Evolutionary conservation across 768 basidiomycete species (phyloP).

Genomic region (Suillus hirtellus): DNA sequence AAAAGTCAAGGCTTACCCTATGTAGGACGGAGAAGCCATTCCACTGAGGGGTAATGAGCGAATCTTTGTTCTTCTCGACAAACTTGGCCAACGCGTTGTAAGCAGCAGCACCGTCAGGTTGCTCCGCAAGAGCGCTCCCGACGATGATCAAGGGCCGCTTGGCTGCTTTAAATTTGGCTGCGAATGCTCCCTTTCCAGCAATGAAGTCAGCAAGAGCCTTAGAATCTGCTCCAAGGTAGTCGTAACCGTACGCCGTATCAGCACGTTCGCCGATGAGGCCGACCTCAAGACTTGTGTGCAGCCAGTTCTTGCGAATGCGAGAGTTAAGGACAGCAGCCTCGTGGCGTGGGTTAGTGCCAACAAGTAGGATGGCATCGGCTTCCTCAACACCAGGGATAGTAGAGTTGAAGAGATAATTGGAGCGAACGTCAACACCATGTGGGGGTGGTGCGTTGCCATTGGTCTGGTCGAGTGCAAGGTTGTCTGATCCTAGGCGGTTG

Average conservation of each 20-base stretch:
- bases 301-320: constrained; percentile 92
- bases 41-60: constrained; percentile 87
- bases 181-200: constrained; percentile 77
- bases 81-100: constrained; percentile 77
- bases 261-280: constrained; percentile 89
- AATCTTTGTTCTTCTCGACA: constrained; percentile 74
- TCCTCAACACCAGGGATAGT: constrained; percentile 88
- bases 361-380: constrained; percentile 89
- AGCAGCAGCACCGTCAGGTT: constrained; percentile 77
- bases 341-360: constrained; percentile 96
- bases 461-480: constrained; percentile 77
- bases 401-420: constrained; percentile 95
- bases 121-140: constrained; percentile 84
- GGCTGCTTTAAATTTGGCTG: constrained; percentile 82
- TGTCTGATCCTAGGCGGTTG: constrained; percentile 94
- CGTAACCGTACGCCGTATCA: constrained; percentile 92
- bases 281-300: constrained; percentile 83
- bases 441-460: constrained; percentile 69
- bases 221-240: constrained; percentile 78
- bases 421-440: constrained; percentile 86
- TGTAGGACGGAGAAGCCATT: constrained; percentile 94
- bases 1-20: constrained; percentile 54
- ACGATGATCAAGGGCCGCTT: constrained; percentile 93
- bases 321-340: constrained; percentile 95
- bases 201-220: constrained; percentile 78